Evolutionary conservation across 768 basidiomycete species (phyloP).

Genomic region (Lactarius akahatsu): DNA sequence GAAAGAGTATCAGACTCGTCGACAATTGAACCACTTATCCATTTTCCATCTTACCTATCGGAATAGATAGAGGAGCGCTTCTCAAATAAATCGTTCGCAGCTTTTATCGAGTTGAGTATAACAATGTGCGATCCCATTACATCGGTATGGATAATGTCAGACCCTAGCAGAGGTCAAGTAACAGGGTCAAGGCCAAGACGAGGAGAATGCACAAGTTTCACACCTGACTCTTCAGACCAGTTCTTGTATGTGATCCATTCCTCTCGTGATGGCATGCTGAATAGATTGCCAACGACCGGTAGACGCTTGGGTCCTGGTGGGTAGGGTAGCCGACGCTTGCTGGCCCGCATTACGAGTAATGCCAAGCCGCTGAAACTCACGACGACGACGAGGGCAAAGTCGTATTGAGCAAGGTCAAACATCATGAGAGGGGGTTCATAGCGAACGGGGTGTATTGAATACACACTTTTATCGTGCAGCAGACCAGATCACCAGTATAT

Average conservation of each 20-base stretch:
- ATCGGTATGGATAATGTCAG: not conserved
- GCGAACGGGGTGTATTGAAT: not conserved
- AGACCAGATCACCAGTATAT: not conserved
- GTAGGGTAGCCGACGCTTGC: not conserved
- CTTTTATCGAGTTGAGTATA: not conserved
- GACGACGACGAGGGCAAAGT: not conserved
- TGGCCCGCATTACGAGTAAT: not conserved
- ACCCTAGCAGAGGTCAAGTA: not conserved
- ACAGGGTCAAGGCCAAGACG: not conserved
- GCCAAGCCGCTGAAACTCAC: not conserved
- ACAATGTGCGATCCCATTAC: not conserved
- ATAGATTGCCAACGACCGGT: not conserved
- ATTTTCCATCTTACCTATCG: not conserved
- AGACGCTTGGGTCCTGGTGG: conserved; percentile 1
- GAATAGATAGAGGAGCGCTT: conserved; percentile 7
- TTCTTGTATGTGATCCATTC: not conserved
- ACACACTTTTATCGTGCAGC: not conserved
- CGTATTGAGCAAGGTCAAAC: not conserved
- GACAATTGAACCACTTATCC: not conserved
- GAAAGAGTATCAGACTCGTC: too few species aligned
- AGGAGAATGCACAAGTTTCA: not conserved
- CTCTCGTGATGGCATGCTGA: not conserved
- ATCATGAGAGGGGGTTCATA: not conserved
- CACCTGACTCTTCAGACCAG: not conserved
- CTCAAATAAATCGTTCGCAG: not conserved